Base-by-base conservation (phyloP, 1,284 basidiomycete species). In the Irpex lacteus region DNA sequence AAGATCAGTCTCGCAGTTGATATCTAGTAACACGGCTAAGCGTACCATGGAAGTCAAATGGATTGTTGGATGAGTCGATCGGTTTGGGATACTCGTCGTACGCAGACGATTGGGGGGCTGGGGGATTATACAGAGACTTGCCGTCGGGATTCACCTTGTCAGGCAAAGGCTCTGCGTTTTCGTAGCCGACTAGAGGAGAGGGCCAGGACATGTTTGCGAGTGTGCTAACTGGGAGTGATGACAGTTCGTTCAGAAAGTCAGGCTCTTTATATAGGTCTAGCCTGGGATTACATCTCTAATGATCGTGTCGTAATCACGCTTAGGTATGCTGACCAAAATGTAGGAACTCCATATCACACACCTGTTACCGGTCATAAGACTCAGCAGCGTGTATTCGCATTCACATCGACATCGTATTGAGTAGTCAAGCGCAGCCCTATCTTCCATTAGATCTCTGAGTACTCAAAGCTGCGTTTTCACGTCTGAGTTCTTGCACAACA, bases 401-500 rank as follows among this genome's bases (percentile, higher is more conserved):
- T 34, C 32, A 5, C 32, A 34, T 34, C 5, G 32, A 54, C 52
- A 18, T 26, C 52, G 52, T 19, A 19, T 34, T 32, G 32, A 32
- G 32, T 4, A 32, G 32, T 34, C 32, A 34, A 34, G 5, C 32
- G 32, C 32, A 34, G 32, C 32, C 32, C 26, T 56, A 36, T 13
- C 54, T 34, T 8, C 54, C 54, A 21, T 56, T 56, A 15, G 54
- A 15, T 4, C 18, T 56, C 32, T 36, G 54, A 9, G 32, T 7
- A 37, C 18, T 37, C 57, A 80, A 64, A 11, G 77, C 75, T 19
- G 80, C 78, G 61, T 81, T 84, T 73, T 91, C 90, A 63, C 89
- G 81, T 63, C 89, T 81, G 38, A 92, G 82, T 71, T 92, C 91
- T 70, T 89, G 87, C 37, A 92, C 84, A 0, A 92, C 90, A 49